Conservation (phyloP, 805 yeast genomes). For the Saccharomyces kudriavzevii region DNA sequence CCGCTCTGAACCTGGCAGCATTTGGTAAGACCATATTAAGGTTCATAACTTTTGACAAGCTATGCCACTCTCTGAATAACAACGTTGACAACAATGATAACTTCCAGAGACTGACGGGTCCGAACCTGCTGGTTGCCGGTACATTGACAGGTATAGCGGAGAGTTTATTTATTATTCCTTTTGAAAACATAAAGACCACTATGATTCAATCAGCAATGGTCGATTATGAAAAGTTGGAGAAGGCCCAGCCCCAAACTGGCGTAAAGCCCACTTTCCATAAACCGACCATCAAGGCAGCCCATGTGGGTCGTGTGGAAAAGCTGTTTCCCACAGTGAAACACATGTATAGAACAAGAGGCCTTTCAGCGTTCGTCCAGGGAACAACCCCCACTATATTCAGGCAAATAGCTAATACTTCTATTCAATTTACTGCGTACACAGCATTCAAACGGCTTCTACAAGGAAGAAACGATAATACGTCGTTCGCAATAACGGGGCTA, state of each 20-base stretch:
- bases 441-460: slow-evolving; percentile 57
- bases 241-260: slow-evolving; percentile 10
- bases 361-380: slow-evolving; percentile 75
- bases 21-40: slow-evolving; percentile 66
- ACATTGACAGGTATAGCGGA: slow-evolving; percentile 76
- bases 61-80: slow-evolving; percentile 47
- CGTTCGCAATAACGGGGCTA: slow-evolving; percentile 43
- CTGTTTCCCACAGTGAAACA: slow-evolving; percentile 48
- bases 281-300: slow-evolving; percentile 14
- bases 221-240: slow-evolving; percentile 18
- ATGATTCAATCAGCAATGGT: slow-evolving; percentile 63
- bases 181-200: slow-evolving; percentile 74
- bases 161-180: slow-evolving; percentile 78
- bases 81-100: slow-evolving; percentile 38
- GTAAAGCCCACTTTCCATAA: slow-evolving; percentile 28
- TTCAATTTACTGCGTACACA: slow-evolving; percentile 78
- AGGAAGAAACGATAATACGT: slow-evolving; percentile 25
- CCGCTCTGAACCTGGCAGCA: slow-evolving; percentile 69
- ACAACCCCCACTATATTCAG: slow-evolving; percentile 72
- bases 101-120: slow-evolving; percentile 60
- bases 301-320: slow-evolving; percentile 28
- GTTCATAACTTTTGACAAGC: slow-evolving; percentile 65
- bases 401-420: slow-evolving; percentile 70
- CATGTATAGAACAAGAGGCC: slow-evolving; percentile 65
- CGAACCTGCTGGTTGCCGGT: slow-evolving; percentile 78